These are phyloP conservation scores for Anacardium occidentale DNA, from an alignment of 345 rosid species.

Conservation along the genomic window DNA sequence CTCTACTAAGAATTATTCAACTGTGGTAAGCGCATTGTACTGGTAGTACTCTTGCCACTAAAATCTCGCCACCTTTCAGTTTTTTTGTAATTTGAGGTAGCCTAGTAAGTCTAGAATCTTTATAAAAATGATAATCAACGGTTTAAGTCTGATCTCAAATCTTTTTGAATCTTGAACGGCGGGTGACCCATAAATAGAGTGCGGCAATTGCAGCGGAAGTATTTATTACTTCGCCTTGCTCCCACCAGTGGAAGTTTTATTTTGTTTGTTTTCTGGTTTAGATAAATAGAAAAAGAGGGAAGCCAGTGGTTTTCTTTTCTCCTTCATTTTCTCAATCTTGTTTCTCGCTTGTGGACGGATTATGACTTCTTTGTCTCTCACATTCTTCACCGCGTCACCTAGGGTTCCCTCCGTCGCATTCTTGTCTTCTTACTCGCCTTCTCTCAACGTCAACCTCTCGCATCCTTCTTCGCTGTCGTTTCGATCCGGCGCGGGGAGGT, in stretches of 20 bases:
- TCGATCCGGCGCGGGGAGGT: conserved; percentile 35
- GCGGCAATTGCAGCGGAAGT: too few relatives aligned
- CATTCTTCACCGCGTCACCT: conserved; percentile 40
- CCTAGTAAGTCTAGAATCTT: too few relatives aligned
- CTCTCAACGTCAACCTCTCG: conserved; percentile 24
- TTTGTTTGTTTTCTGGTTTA: too few relatives aligned
- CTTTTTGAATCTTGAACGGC: neutral
- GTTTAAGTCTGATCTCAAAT: neutral
- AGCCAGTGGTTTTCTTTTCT: neutral
- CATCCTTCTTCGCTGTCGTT: conserved; percentile 20
- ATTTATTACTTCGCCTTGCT: too few relatives aligned
- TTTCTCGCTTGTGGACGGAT: conserved; percentile 15
- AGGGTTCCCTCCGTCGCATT: conserved; percentile 34
- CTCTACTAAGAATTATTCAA: neutral
- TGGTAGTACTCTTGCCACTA: neutral
- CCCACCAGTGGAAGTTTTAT: too few relatives aligned
- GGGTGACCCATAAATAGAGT: too few relatives aligned
- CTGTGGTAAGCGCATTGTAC: neutral
- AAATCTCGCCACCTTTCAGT: neutral
- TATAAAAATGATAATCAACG: too few relatives aligned
- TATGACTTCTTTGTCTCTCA: conserved; percentile 41
- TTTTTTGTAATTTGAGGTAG: too few relatives aligned
- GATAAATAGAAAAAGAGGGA: neutral
- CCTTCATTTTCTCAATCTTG: neutral
- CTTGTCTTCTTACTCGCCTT: conserved; percentile 16